Evolutionary conservation across 2,329 filamentous ascomycete genomes (phyloP).

Genomic region (Torrubiellomyces zombiae): DNA sequence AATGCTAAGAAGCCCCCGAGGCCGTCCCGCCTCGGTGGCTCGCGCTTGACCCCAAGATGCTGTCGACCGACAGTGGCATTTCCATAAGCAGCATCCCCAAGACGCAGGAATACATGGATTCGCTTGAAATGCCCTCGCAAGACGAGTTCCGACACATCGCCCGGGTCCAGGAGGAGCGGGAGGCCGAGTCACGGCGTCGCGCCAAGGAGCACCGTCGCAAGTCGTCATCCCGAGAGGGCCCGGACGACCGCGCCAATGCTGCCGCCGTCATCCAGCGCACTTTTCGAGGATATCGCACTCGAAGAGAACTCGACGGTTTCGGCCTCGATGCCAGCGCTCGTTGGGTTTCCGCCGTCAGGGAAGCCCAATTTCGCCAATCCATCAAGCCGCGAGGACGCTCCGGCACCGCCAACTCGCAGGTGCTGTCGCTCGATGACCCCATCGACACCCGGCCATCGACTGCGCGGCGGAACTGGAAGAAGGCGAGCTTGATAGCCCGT

Average conservation of each 20-base stretch:
- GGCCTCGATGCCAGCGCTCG: constrained; percentile 51
- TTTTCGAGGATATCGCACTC: constrained; percentile 60
- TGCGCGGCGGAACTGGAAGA: constrained; percentile 60
- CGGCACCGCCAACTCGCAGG: constrained; percentile 3
- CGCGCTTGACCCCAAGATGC: constrained; percentile 1
- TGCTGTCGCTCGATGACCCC: constrained; percentile 5
- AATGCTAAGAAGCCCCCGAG: too few relatives aligned
- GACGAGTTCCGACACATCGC: constrained; percentile 31
- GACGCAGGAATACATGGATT: constrained; percentile 31
- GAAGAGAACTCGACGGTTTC: constrained; percentile 53
- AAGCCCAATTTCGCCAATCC: constrained; percentile 35
- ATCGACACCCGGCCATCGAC: constrained; percentile 9
- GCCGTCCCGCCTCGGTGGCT: too few relatives aligned
- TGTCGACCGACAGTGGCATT: constrained; percentile 4
- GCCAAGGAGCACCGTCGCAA: constrained; percentile 19
- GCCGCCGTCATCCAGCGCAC: constrained; percentile 49
- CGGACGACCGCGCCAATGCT: constrained; percentile 21
- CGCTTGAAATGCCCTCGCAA: constrained; percentile 27
- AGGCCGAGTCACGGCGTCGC: constrained; percentile 25
- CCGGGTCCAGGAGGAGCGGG: constrained; percentile 28
- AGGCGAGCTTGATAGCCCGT: constrained; percentile 51
- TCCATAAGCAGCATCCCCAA: constrained; percentile 7
- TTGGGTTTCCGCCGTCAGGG: constrained; percentile 51
- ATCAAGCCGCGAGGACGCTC: constrained; percentile 22
- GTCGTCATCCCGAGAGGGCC: constrained; percentile 7